Evolutionary conservation across 176 grass and related monocot species (phyloP).

Genomic region (Ananas comosus): DNA sequence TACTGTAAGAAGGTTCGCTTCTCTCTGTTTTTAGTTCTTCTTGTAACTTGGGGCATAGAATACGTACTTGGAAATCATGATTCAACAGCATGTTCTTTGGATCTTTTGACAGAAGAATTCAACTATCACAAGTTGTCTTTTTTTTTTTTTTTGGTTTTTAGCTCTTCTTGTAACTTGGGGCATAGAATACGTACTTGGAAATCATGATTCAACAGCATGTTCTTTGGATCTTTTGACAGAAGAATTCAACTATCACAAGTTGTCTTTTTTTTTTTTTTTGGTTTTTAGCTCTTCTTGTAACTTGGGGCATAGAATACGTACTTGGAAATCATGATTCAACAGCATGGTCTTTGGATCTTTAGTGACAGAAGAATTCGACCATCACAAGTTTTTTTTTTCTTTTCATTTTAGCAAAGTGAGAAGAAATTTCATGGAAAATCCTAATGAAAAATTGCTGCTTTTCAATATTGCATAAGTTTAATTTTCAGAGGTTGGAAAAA

Average conservation of each 20-base stretch:
- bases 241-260: no score
- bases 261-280: no score
- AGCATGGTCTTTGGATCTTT: not conserved
- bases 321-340: not conserved
- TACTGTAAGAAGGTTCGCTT: not conserved
- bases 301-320: not conserved
- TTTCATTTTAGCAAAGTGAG: no score
- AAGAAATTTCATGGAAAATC: no score
- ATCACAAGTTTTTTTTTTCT: no score
- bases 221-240: not conserved
- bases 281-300: constrained; percentile 12
- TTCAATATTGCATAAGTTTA: no score
- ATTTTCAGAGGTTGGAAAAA: no score
- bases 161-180: not conserved
- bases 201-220: not conserved
- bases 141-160: constrained; percentile 5
- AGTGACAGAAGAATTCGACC: no score
- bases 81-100: not conserved
- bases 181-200: not conserved
- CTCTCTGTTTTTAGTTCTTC: constrained; percentile 26
- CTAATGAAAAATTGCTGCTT: no score
- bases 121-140: no score
- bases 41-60: not conserved
- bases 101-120: no score
- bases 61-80: not conserved